Base-by-base conservation (phyloP, 2,329 filamentous ascomycete genomes). In the Cryphonectria japonica region DNA sequence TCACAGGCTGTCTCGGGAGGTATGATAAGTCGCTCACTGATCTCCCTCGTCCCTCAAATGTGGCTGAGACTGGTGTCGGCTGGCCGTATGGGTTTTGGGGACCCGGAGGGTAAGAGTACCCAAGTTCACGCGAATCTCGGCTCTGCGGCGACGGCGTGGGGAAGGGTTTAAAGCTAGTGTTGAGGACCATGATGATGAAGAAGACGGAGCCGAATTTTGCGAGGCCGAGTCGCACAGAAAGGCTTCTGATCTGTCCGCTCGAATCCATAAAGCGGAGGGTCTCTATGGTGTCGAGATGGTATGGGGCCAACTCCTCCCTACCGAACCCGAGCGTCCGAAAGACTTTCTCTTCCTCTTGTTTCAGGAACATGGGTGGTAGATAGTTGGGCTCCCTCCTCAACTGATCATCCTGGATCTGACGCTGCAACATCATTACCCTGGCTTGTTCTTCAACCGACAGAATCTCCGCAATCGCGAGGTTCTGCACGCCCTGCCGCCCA, bases 141-240 rank as follows among this genome's bases (percentile, higher is more conserved):
- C 80, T 74, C 67, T 85, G 82, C 22, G 83, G 82, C 16, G 85
- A 84, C 4, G 84, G 83, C 2, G 84, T 82, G 3, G 82, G 82
- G 61, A 80, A 80, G 22, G 80, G 77, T 52, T 82, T 81, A 2
- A 80, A 71, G 1, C 78, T 77, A 0, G 82, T 73, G 37, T 75
- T 80, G 71, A 89, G 76, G 57, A 85, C 74, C 69, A 90, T 75
- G 9, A 89, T 86, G 59, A 91, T 83, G 74, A 90, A 90, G 77
- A 88, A 91, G 71, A 89, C 88, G 54, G 88, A 88, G 4, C 88
- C 86, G 73, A 86, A 85, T 75, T 89, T 91, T 16, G 85, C 86
- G 41, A 91, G 81, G 0, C 88, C 88, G 52, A 90, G 76, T 1
- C 85, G 86, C 41, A 88, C 80, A 1, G 84, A 80, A 71, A 85